Percentiles rank a stretch among this genome's conserved stretches.
Evolutionary conservation across 1,139 yeast genomes (phyloP).

Genomic region (Kurtzmaniella natalensis): DNA sequence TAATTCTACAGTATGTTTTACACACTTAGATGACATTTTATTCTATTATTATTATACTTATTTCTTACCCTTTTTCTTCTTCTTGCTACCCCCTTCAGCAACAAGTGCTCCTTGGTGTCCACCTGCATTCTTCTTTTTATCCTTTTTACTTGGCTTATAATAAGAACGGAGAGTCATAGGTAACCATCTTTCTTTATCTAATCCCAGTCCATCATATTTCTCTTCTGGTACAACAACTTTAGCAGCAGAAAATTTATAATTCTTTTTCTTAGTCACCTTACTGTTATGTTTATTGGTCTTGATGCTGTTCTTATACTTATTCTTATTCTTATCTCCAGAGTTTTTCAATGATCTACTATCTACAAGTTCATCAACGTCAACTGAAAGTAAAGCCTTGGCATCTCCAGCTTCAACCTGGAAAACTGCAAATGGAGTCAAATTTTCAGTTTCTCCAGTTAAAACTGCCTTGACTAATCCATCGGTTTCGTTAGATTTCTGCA

Average conservation of each 20-base stretch:
- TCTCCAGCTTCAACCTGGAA: slow-evolving; percentile 20
- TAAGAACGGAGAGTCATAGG: slow-evolving; percentile 82
- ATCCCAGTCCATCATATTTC: slow-evolving; percentile 17
- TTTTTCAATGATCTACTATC: too few species aligned
- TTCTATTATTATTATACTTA: too few species aligned
- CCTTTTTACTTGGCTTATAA: slow-evolving; percentile 71
- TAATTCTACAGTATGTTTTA: too few species aligned
- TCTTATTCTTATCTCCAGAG: neutral
- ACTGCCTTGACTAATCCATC: slow-evolving; percentile 33
- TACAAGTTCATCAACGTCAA: slow-evolving; percentile 26
- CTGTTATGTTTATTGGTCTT: slow-evolving; percentile 3
- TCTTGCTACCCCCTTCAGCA: slow-evolving; percentile 35
- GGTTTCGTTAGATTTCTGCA: slow-evolving; percentile 21
- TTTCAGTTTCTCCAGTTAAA: slow-evolving; percentile 14
- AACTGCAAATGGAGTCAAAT: slow-evolving; percentile 26
- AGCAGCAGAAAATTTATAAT: slow-evolving; percentile 34
- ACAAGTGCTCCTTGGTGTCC: slow-evolving; percentile 65
- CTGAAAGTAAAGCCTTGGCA: neutral
- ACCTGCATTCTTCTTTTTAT: slow-evolving; percentile 53
- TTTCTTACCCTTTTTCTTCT: slow-evolving; percentile 50
- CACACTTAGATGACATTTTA: too few species aligned
- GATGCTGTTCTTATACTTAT: slow-evolving; percentile 6
- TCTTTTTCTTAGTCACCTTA: slow-evolving; percentile 12
- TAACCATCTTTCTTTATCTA: slow-evolving; percentile 77
- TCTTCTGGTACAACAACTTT: slow-evolving; percentile 31